Conservation (phyloP, 768 basidiomycete species). For the Roridomyces roridus region DNA sequence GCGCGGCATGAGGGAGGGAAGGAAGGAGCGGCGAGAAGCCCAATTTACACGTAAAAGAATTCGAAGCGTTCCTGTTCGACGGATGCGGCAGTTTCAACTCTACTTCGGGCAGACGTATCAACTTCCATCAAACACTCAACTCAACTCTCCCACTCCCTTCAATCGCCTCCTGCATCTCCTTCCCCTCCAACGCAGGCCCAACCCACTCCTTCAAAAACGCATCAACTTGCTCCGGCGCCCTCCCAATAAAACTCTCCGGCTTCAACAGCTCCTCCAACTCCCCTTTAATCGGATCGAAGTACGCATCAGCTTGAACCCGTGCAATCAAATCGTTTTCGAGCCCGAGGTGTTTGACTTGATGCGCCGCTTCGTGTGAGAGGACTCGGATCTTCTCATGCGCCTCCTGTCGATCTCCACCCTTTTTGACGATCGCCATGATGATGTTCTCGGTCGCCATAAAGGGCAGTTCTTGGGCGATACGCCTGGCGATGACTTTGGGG, state of each 20-base stretch:
- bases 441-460: constrained; percentile 99
- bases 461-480: constrained; percentile 93
- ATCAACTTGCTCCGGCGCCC: constrained; percentile 96
- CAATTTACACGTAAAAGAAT: not conserved
- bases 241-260: constrained; percentile 87
- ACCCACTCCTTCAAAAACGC: constrained; percentile 89
- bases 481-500: constrained; percentile 91
- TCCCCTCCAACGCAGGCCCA: constrained; percentile 71
- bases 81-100: not conserved
- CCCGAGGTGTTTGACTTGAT: constrained; percentile 94
- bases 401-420: constrained; percentile 93
- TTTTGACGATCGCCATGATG: constrained; percentile 98
- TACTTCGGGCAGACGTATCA: not conserved
- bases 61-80: no score
- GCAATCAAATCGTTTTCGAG: constrained; percentile 96
- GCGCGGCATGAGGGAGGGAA: not conserved
- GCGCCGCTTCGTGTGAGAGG: constrained; percentile 91
- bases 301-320: constrained; percentile 78
- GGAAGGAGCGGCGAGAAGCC: not conserved
- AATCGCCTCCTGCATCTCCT: constrained; percentile 61
- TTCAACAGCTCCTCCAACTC: constrained; percentile 83
- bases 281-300: constrained; percentile 87
- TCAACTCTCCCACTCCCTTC: constrained; percentile 63
- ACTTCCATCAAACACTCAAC: constrained; percentile 54
- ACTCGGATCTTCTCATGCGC: constrained; percentile 97